phyloP scores from a whole-genome alignment of 139 green algal species.

The Dunaliella primolecta region DNA sequence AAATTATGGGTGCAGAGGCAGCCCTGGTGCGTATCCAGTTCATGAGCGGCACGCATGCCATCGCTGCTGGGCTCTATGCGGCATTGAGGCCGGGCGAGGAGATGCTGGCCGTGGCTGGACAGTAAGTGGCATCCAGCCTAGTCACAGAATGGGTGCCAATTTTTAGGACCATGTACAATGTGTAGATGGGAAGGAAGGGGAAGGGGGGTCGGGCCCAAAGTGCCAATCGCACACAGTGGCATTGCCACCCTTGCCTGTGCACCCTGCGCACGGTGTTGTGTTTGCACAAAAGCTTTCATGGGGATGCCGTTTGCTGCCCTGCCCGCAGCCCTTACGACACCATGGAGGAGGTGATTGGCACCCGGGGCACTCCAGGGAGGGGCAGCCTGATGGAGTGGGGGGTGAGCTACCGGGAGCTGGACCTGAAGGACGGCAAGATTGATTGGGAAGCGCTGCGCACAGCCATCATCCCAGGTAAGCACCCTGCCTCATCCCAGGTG shows the following conservation, averaged over 20 bases:
- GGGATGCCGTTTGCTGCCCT: too few species aligned
- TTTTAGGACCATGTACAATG: too few species aligned
- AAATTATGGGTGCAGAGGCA: slow-evolving; percentile 85
- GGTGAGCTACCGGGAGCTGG: slow-evolving; percentile 77
- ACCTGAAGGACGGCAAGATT: slow-evolving; percentile 55
- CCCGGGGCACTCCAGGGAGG: slow-evolving; percentile 60
- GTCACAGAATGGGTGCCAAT: too few species aligned
- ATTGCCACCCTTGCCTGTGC: too few species aligned
- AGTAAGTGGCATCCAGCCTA: slow-evolving; percentile 39
- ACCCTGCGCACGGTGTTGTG: too few species aligned
- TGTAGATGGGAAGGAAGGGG: too few species aligned
- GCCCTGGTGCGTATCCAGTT: slow-evolving; percentile 85
- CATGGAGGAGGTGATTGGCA: slow-evolving; percentile 93
- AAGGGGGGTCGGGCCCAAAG: too few species aligned
- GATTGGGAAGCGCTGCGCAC: slow-evolving; percentile 68
- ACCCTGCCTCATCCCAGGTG: not conserved
- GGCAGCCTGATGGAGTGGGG: slow-evolving; percentile 86
- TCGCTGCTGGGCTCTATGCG: slow-evolving; percentile 78
- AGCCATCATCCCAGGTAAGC: slow-evolving; percentile 58
- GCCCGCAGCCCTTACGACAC: slow-evolving; percentile 95
- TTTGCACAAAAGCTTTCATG: too few species aligned
- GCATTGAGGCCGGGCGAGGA: slow-evolving; percentile 86
- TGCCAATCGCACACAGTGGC: too few species aligned
- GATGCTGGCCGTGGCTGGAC: slow-evolving; percentile 80
- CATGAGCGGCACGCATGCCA: slow-evolving; percentile 91